Percentiles rank a stretch among this genome's conserved stretches.
Evolutionary conservation across 2,329 filamentous ascomycete species (phyloP).

Genomic region (Arthrobotrys sinensis): DNA sequence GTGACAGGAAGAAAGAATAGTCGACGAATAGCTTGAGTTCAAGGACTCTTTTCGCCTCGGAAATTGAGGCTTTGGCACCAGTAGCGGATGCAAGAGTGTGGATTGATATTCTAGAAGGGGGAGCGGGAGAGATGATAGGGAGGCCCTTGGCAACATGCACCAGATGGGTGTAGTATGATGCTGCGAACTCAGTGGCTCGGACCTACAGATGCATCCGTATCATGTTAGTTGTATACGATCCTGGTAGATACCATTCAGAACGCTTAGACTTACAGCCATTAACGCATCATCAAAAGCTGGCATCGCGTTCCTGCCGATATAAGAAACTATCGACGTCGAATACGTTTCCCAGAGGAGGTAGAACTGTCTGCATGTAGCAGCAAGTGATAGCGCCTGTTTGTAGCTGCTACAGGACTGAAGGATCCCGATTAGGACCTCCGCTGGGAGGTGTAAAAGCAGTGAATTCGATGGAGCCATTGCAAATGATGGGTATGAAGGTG

Average conservation of each 20-base stretch:
- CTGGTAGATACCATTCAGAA: not conserved
- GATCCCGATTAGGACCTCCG: constrained; percentile 38
- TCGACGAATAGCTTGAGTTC: constrained; percentile 43
- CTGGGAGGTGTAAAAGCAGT: constrained; percentile 14
- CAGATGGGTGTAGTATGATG: constrained; percentile 37
- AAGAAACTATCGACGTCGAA: constrained; percentile 39
- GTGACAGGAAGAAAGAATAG: constrained; percentile 41
- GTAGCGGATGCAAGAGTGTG: constrained; percentile 12
- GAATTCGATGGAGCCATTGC: constrained; percentile 14
- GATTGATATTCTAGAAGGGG: constrained; percentile 38
- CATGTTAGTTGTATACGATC: not conserved
- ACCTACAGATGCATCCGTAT: constrained; percentile 11
- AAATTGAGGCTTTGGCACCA: constrained; percentile 31
- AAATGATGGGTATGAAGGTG: not conserved
- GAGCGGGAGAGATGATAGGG: constrained; percentile 27
- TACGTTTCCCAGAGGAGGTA: constrained; percentile 32
- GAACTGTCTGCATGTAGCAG: constrained; percentile 29
- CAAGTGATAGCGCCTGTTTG: constrained; percentile 36
- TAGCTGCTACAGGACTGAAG: constrained; percentile 37
- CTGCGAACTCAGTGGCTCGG: constrained; percentile 37
- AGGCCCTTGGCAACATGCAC: constrained; percentile 32
- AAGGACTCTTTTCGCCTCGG: constrained; percentile 20
- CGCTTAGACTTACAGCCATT: constrained; percentile 23
- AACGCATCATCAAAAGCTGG: constrained; percentile 48
- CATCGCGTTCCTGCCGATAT: constrained; percentile 39